Conservation (phyloP, 75 land plant genomes). For the Isoetes taiwanensis region DNA sequence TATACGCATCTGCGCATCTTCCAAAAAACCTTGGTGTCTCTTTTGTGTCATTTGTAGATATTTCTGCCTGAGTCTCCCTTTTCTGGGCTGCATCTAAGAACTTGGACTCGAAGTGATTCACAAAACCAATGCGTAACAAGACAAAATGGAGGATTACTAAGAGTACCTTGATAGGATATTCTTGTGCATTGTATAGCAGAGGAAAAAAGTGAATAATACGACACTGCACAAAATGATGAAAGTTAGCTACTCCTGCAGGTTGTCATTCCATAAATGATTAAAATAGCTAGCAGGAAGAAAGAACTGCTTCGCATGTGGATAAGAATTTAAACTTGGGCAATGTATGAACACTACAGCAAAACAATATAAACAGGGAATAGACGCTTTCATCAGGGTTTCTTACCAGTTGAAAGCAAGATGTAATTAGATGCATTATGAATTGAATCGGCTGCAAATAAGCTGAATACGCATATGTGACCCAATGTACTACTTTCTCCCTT, state of each 20-base stretch:
- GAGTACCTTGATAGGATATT: slow-evolving; percentile 76
- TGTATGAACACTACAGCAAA: background rate
- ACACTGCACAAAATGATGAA: slow-evolving; percentile 35
- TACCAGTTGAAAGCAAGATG: slow-evolving; percentile 63
- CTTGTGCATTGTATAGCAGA: slow-evolving; percentile 66
- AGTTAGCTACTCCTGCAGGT: background rate
- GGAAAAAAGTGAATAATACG: slow-evolving; percentile 89
- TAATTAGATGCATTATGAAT: slow-evolving; percentile 58
- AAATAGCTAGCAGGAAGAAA: background rate
- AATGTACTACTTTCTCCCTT: slow-evolving; percentile 37
- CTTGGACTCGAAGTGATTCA: slow-evolving; percentile 19
- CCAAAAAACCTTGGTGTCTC: too few species aligned
- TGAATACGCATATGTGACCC: slow-evolving; percentile 75
- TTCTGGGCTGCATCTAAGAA: too few species aligned
- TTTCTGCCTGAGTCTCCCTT: too few species aligned
- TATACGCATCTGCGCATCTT: too few species aligned
- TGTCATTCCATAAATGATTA: background rate
- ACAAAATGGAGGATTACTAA: slow-evolving; percentile 41
- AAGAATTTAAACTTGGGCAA: background rate
- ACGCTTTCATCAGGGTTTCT: background rate
- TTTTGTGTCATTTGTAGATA: too few species aligned
- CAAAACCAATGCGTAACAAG: slow-evolving; percentile 44
- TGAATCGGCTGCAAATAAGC: slow-evolving; percentile 38
- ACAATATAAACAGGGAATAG: background rate
- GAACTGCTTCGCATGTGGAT: background rate